phyloP scores from a whole-genome alignment of 2,329 filamentous ascomycete genomes.

The Penicillium sp. region DNA sequence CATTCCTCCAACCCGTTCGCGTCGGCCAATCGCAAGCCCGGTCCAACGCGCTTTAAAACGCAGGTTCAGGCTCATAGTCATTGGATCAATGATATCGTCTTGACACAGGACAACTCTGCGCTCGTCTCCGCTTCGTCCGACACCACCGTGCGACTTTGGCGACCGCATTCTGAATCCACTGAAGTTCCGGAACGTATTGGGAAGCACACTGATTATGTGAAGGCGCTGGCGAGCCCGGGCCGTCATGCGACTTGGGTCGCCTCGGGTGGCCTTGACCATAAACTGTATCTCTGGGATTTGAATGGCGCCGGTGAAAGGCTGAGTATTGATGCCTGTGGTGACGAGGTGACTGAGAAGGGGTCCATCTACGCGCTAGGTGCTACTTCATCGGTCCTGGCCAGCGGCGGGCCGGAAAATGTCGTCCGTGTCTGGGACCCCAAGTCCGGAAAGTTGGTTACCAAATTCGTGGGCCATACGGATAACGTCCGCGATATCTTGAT shows the following conservation, averaged over 20 bases:
- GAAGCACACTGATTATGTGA: constrained; percentile 92
- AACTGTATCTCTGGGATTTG: constrained; percentile 89
- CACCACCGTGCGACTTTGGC: constrained; percentile 87
- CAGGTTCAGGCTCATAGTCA: constrained; percentile 81
- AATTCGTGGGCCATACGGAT: constrained; percentile 94
- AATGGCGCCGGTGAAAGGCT: constrained; percentile 79
- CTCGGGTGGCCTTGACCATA: constrained; percentile 86
- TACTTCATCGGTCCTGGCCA: constrained; percentile 74
- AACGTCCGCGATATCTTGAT: constrained; percentile 88
- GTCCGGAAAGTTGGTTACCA: constrained; percentile 84
- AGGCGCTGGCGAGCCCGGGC: constrained; percentile 77
- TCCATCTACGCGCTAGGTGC: constrained; percentile 88
- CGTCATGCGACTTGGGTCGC: constrained; percentile 75
- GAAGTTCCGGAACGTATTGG: constrained; percentile 74
- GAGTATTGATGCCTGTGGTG: constrained; percentile 68
- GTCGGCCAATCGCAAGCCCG: constrained; percentile 22
- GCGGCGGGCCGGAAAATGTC: constrained; percentile 88
- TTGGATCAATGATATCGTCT: constrained; percentile 89
- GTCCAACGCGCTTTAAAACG: constrained; percentile 51
- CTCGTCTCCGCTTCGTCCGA: constrained; percentile 91
- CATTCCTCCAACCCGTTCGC: constrained; percentile 21
- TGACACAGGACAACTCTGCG: constrained; percentile 70
- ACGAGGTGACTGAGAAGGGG: constrained; percentile 80
- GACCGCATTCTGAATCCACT: constrained; percentile 59
- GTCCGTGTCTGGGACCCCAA: constrained; percentile 88